phyloP scores from a whole-genome alignment of 768 basidiomycete species.

The Russula virescens region DNA sequence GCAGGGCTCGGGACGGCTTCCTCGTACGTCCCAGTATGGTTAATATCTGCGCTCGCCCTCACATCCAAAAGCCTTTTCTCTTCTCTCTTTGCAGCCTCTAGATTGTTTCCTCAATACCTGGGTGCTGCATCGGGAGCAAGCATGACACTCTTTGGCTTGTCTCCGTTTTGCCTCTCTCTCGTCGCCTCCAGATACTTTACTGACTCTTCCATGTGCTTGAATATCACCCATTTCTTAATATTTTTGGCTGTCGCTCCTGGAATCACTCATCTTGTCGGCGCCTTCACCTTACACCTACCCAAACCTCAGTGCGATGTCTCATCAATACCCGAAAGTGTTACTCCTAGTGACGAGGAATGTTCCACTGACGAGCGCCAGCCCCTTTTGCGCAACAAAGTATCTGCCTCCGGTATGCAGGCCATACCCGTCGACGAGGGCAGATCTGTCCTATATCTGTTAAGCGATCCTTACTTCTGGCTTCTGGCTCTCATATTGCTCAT shows the following conservation, averaged over 20 bases:
- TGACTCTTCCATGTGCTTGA: slow-evolving; percentile 38
- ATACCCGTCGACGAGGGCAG: slow-evolving; percentile 30
- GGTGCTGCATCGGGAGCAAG: slow-evolving; percentile 62
- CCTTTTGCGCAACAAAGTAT: slow-evolving; percentile 29
- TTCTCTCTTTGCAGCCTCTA: slow-evolving; percentile 68
- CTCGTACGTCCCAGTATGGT: slow-evolving; percentile 47
- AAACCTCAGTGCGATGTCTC: slow-evolving; percentile 2
- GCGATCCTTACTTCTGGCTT: slow-evolving; percentile 58
- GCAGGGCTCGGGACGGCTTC: slow-evolving; percentile 64
- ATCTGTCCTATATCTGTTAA: slow-evolving; percentile 41
- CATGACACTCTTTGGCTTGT: slow-evolving; percentile 75
- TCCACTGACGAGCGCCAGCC: slow-evolving; percentile 24
- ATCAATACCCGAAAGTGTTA: slow-evolving; percentile 7
- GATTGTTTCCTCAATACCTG: slow-evolving; percentile 57
- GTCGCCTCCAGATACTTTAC: slow-evolving; percentile 61
- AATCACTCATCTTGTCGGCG: slow-evolving; percentile 49
- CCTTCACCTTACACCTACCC: slow-evolving; percentile 37
- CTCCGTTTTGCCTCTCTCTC: slow-evolving; percentile 65
- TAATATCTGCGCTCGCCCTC: background rate
- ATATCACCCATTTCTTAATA: slow-evolving; percentile 44
- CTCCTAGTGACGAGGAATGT: slow-evolving; percentile 20
- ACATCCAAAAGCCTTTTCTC: slow-evolving; percentile 48
- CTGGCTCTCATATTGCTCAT: slow-evolving; percentile 47
- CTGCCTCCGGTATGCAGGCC: slow-evolving; percentile 25
- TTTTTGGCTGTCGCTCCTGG: slow-evolving; percentile 55